These are phyloP conservation scores for Jackrogersella minutella DNA, from an alignment of 495 filamentous ascomycete species.

Conservation along the genomic window DNA sequence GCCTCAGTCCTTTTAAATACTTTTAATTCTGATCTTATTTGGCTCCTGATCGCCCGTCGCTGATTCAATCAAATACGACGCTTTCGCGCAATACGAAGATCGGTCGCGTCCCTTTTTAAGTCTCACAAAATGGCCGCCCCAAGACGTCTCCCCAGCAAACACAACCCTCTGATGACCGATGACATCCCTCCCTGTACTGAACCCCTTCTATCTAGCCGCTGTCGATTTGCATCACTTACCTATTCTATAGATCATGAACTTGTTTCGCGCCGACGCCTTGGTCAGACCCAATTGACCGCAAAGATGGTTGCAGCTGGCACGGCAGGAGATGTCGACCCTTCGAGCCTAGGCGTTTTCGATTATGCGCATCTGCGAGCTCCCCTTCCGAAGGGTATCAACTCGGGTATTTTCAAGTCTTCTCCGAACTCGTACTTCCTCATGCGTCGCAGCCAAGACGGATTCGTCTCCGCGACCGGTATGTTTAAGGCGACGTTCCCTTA, in stretches of 20 bases:
- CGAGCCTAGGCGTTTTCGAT: conserved; percentile 83
- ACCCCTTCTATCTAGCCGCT: neutral
- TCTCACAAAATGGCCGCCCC: conserved; percentile 61
- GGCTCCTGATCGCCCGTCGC: conserved; percentile 7
- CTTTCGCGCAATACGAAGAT: conserved; percentile 14
- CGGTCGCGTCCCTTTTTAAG: conserved; percentile 40
- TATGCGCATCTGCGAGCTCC: conserved; percentile 95
- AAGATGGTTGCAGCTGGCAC: conserved; percentile 71
- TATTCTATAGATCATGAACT: conserved; percentile 76
- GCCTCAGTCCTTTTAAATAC: conserved; percentile 24
- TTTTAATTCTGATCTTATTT: conserved; percentile 25
- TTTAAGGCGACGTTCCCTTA: conserved; percentile 99
- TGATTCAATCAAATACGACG: conserved; percentile 7
- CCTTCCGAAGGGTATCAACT: conserved; percentile 84
- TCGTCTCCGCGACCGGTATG: conserved; percentile 96
- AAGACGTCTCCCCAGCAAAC: conserved; percentile 70
- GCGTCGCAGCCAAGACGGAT: conserved; percentile 95
- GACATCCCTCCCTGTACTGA: conserved; percentile 70
- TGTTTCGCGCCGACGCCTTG: conserved; percentile 82
- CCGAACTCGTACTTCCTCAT: conserved; percentile 97
- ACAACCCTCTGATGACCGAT: conserved; percentile 80
- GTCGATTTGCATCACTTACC: conserved; percentile 41
- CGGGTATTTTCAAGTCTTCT: conserved; percentile 86
- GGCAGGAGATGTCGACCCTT: conserved; percentile 72
- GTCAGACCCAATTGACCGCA: conserved; percentile 88